Percentiles rank a stretch among this genome's conserved stretches.
These are phyloP conservation scores for Pascua guehoae DNA, from an alignment of 1,284 basidiomycete genomes.

Conservation along the genomic window DNA sequence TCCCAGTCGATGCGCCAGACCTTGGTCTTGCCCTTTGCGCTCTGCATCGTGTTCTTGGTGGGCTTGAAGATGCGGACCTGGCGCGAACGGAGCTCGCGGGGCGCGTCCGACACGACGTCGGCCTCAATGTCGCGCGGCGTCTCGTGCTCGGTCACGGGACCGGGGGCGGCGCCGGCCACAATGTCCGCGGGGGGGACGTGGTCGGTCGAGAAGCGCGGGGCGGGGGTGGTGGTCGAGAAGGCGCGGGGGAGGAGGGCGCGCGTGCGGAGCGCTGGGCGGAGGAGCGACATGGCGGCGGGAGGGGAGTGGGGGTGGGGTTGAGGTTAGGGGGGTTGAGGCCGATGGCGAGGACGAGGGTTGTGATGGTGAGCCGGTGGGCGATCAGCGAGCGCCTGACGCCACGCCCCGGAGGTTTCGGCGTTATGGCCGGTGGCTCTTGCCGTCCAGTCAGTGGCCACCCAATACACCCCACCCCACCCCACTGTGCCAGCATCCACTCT, in stretches of 20 bases:
- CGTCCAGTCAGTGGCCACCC: background rate
- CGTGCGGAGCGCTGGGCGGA: slow-evolving; percentile 10
- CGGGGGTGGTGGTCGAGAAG: background rate
- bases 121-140: slow-evolving; percentile 30
- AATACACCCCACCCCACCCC: background rate
- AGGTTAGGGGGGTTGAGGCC: background rate
- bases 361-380: background rate
- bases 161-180: slow-evolving; percentile 21
- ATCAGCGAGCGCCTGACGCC: too few relatives aligned
- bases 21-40: slow-evolving; percentile 77
- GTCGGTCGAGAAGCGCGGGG: slow-evolving; percentile 3
- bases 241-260: background rate
- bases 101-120: slow-evolving; percentile 48
- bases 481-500: background rate
- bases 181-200: slow-evolving; percentile 22
- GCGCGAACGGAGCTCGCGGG: slow-evolving; percentile 31
- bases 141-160: slow-evolving; percentile 24
- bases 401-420: slow-evolving; percentile 1
- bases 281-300: slow-evolving; percentile 19
- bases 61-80: slow-evolving; percentile 88
- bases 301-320: background rate
- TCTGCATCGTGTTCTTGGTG: slow-evolving; percentile 92
- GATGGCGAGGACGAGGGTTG: background rate
- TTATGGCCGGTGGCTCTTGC: background rate
- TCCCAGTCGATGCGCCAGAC: slow-evolving; percentile 97